phyloP scores from a whole-genome alignment of 345 rosid genomes.

The Citrus medica region DNA sequence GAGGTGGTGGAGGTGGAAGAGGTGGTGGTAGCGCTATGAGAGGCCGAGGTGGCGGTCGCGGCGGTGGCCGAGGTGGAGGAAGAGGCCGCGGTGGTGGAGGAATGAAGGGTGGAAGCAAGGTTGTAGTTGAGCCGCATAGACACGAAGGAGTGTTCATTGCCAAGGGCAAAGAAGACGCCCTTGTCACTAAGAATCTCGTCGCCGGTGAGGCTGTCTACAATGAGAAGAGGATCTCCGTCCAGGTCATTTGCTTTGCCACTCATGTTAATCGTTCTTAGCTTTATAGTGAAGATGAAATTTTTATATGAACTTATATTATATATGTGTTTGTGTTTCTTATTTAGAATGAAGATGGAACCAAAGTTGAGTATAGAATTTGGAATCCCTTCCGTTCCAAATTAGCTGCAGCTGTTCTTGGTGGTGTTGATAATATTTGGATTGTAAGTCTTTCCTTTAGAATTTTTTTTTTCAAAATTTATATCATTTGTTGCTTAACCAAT shows the following conservation, averaged over 20 bases:
- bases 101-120: slow-evolving; percentile 89
- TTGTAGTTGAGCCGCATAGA: slow-evolving; percentile 82
- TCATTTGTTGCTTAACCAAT: not conserved
- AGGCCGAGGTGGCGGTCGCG: slow-evolving; percentile 38
- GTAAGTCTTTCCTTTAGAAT: slow-evolving; percentile 39
- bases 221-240: slow-evolving; percentile 86
- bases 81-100: slow-evolving; percentile 62
- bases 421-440: slow-evolving; percentile 94
- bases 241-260: slow-evolving; percentile 33
- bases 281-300: not conserved
- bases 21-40: slow-evolving; percentile 43
- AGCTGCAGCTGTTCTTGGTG: slow-evolving; percentile 97
- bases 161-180: slow-evolving; percentile 93
- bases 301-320: not conserved
- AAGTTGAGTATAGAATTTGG: slow-evolving; percentile 92
- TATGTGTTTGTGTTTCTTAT: not conserved
- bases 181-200: slow-evolving; percentile 85
- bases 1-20: slow-evolving; percentile 41
- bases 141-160: slow-evolving; percentile 86
- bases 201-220: slow-evolving; percentile 96
- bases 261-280: not conserved
- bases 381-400: slow-evolving; percentile 96
- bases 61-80: slow-evolving; percentile 46
- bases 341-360: slow-evolving; percentile 90
- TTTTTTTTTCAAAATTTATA: not conserved